phyloP scores from a whole-genome alignment of 345 rosid genomes.

The Raphanus sativus region DNA sequence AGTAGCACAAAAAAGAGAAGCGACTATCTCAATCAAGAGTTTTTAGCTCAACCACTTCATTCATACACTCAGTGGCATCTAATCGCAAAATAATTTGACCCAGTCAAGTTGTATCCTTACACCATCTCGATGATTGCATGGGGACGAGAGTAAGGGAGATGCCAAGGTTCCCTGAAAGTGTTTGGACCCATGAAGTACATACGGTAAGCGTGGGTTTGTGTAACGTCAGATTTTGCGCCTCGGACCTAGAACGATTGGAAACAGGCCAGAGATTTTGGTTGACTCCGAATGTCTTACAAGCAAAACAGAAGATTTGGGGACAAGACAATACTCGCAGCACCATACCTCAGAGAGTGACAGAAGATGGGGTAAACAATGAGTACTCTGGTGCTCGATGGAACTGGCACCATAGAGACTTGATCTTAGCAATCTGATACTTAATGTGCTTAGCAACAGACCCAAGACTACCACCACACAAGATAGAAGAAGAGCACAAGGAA shows the following conservation, averaged over 20 bases:
- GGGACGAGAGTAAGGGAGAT: slow-evolving; percentile 92
- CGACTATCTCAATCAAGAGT: background rate
- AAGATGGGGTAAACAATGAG: slow-evolving; percentile 80
- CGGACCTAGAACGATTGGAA: slow-evolving; percentile 58
- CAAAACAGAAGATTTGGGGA: slow-evolving; percentile 2
- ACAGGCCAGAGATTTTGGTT: slow-evolving; percentile 19
- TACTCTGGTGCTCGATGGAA: slow-evolving; percentile 64
- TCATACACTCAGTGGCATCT: slow-evolving; percentile 24
- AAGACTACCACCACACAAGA: slow-evolving; percentile 66
- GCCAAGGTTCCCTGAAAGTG: slow-evolving; percentile 97
- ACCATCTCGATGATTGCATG: slow-evolving; percentile 87
- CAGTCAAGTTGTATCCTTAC: slow-evolving; percentile 53
- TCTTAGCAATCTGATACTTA: slow-evolving; percentile 73
- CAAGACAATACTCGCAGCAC: slow-evolving; percentile 6
- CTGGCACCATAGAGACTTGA: slow-evolving; percentile 53
- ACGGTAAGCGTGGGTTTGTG: slow-evolving; percentile 90
- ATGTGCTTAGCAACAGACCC: slow-evolving; percentile 62
- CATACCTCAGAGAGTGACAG: slow-evolving; percentile 90
- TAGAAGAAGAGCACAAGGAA: slow-evolving; percentile 70
- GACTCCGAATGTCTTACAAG: slow-evolving; percentile 2
- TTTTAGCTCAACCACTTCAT: slow-evolving; percentile 21
- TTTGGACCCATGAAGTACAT: slow-evolving; percentile 98
- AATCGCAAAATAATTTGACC: slow-evolving; percentile 8
- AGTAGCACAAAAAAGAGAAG: background rate
- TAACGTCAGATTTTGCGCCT: slow-evolving; percentile 89